A percentile compares a stretch with the other conserved stretches of the same genome.
These are phyloP conservation scores for Seiridium cupressi DNA, from an alignment of 2,329 filamentous ascomycete genomes.

Conservation along the genomic window DNA sequence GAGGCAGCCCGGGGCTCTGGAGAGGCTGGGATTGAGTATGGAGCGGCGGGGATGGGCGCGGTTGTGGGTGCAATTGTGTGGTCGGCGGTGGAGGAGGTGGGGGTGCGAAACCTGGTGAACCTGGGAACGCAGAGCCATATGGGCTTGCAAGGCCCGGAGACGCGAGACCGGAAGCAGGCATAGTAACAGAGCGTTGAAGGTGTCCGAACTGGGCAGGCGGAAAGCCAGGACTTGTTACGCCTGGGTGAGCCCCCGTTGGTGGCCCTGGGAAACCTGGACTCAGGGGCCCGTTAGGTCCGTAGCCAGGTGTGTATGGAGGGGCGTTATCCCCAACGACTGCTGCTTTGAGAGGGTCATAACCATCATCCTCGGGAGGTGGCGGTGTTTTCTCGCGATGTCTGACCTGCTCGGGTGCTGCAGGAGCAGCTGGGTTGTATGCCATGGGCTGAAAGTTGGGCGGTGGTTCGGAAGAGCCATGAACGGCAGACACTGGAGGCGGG, in stretches of 20 bases:
- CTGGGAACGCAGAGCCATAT: constrained; percentile 44
- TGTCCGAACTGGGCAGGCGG: constrained; percentile 37
- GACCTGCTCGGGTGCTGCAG: constrained; percentile 70
- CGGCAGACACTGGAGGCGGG: constrained; percentile 36
- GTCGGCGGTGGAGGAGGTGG: constrained; percentile 27
- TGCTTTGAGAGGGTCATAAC: constrained; percentile 55
- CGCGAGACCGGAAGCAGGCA: constrained; percentile 35
- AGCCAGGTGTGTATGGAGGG: constrained; percentile 47
- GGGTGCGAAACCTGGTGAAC: constrained; percentile 41
- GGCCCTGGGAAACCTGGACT: constrained; percentile 31
- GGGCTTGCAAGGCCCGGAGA: constrained; percentile 37
- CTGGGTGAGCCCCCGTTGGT: constrained; percentile 17
- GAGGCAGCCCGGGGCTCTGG: constrained; percentile 19
- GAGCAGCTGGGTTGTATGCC: constrained; percentile 78
- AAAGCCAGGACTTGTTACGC: constrained; percentile 36
- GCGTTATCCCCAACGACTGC: constrained; percentile 55
- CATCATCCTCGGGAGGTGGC: constrained; percentile 67
- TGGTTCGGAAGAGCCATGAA: constrained; percentile 26
- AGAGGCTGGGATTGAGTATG: constrained; percentile 24
- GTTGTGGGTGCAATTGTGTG: not conserved
- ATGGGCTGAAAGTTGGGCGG: constrained; percentile 57
- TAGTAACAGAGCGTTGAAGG: constrained; percentile 46
- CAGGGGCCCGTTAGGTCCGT: constrained; percentile 39
- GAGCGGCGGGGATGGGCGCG: constrained; percentile 5
- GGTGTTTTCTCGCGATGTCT: constrained; percentile 77